Percentiles rank a stretch among this genome's conserved stretches.
These are phyloP conservation scores for Apophysomyces variabilis DNA, from an alignment of 371 early-diverging fungal species.

Conservation along the genomic window DNA sequence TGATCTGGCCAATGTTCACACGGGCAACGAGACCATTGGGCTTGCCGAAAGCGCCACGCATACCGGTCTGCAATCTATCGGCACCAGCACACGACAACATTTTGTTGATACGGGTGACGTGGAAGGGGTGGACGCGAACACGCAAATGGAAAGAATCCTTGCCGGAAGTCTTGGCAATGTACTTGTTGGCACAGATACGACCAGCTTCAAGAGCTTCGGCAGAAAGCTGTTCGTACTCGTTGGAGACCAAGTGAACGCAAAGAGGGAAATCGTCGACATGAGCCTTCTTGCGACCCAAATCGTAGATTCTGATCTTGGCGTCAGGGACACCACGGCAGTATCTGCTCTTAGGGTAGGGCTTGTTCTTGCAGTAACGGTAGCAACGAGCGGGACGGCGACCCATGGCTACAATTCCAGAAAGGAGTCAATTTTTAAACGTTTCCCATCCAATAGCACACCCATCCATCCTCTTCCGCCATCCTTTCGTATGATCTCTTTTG, in stretches of 20 bases:
- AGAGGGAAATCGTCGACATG: constrained; percentile 98
- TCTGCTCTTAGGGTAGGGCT: constrained; percentile 99
- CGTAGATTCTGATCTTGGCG: constrained; percentile 99
- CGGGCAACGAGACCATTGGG: constrained; percentile 99
- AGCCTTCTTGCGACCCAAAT: constrained; percentile 99
- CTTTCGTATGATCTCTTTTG: not conserved
- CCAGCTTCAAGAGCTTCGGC: constrained; percentile 99
- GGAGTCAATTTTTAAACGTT: not conserved
- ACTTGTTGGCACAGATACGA: constrained; percentile 99
- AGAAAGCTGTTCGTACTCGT: constrained; percentile 99
- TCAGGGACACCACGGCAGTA: constrained; percentile 99
- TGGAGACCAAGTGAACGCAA: constrained; percentile 96
- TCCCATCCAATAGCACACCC: not conserved
- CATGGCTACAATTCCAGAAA: constrained; percentile 53
- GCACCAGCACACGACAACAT: constrained; percentile 99
- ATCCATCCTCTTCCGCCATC: not conserved
- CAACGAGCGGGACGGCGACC: constrained; percentile 99
- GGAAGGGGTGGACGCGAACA: constrained; percentile 99
- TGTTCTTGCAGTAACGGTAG: constrained; percentile 99
- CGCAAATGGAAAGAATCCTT: constrained; percentile 99
- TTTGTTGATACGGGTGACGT: constrained; percentile 99
- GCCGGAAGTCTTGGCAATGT: constrained; percentile 98
- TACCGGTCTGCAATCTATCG: constrained; percentile 99
- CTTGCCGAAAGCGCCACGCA: constrained; percentile 99
- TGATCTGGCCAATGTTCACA: constrained; percentile 99